Evolutionary conservation across 2,329 filamentous ascomycete species (phyloP).

Genomic region (Passalora sequoiae): DNA sequence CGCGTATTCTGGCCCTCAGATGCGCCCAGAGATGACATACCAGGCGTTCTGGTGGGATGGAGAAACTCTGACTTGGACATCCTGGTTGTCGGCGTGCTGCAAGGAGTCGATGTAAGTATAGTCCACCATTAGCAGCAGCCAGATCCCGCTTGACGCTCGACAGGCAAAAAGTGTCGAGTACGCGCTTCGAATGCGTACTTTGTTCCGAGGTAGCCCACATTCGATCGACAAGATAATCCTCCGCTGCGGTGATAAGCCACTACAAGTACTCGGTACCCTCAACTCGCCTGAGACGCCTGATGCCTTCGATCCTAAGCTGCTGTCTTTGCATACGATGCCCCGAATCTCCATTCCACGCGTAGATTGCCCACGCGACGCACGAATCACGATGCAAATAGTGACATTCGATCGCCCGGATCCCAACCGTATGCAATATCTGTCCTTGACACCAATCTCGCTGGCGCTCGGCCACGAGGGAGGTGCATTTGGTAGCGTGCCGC

Average conservation of each 20-base stretch:
- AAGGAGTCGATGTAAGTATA: conserved; percentile 77
- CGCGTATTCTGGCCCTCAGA: conserved; percentile 96
- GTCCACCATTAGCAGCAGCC: not conserved
- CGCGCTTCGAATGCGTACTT: conserved; percentile 74
- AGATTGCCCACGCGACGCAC: conserved; percentile 59
- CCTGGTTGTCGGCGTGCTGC: conserved; percentile 81
- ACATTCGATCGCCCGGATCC: conserved; percentile 83
- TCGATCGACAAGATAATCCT: conserved; percentile 74
- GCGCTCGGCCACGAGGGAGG: conserved; percentile 69
- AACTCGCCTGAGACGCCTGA: conserved; percentile 55
- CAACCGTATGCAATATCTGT: conserved; percentile 92
- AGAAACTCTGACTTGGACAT: conserved; percentile 86
- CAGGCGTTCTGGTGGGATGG: conserved; percentile 92
- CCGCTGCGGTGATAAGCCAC: conserved; percentile 72
- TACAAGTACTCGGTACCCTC: conserved; percentile 80
- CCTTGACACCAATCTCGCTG: conserved; percentile 79
- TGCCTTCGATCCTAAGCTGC: conserved; percentile 64
- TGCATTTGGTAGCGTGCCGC: conserved; percentile 33
- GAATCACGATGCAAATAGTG: conserved; percentile 76
- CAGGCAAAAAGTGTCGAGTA: conserved; percentile 77
- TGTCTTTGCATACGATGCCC: conserved; percentile 52
- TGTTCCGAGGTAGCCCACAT: conserved; percentile 78
- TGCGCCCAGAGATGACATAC: conserved; percentile 62
- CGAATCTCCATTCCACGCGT: conserved; percentile 61
- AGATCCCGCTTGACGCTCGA: conserved; percentile 12